Conservation (phyloP, 108 stramenopile species). For the Cyclotella choctawhatcheeana region DNA sequence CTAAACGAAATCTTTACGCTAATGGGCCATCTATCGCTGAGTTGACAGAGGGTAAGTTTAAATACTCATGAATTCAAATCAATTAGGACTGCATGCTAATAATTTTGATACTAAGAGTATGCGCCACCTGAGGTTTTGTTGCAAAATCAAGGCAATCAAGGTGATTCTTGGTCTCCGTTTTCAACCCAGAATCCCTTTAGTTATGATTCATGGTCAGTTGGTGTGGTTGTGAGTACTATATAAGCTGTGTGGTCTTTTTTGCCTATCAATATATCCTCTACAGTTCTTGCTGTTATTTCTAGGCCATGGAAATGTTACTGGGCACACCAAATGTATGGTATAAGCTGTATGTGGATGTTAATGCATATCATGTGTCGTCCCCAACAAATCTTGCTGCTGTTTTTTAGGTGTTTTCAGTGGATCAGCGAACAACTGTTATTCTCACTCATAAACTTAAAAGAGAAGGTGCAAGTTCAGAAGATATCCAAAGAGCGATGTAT, state of each 20-base stretch:
- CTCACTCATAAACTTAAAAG: conserved; percentile 73
- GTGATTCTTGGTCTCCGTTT: conserved; percentile 64
- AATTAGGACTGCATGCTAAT: too few relatives aligned
- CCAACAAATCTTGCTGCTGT: too few relatives aligned
- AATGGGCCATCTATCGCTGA: conserved; percentile 71
- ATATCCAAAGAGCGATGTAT: conserved; percentile 72
- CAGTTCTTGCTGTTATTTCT: not conserved
- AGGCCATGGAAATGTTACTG: conserved; percentile 85
- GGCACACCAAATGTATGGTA: conserved; percentile 96
- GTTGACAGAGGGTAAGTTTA: conserved; percentile 59
- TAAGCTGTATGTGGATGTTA: too few relatives aligned
- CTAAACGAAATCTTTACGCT: conserved; percentile 63
- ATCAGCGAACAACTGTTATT: conserved; percentile 89
- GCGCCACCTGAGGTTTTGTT: conserved; percentile 81
- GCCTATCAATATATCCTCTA: not conserved
- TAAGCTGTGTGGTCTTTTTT: conserved; percentile 14
- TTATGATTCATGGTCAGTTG: conserved; percentile 90
- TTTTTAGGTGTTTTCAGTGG: conserved; percentile 93
- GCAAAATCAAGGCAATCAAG: conserved; percentile 3
- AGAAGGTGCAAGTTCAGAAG: conserved; percentile 64
- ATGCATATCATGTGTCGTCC: too few relatives aligned
- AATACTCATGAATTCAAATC: too few relatives aligned
- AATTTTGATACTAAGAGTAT: too few relatives aligned
- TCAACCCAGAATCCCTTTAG: conserved; percentile 56
- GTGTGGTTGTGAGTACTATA: conserved; percentile 64